A percentile compares a stretch with the other conserved stretches of the same genome.
Evolutionary conservation across 306 rosid genomes (phyloP).

Genomic region (Comarum palustre): DNA sequence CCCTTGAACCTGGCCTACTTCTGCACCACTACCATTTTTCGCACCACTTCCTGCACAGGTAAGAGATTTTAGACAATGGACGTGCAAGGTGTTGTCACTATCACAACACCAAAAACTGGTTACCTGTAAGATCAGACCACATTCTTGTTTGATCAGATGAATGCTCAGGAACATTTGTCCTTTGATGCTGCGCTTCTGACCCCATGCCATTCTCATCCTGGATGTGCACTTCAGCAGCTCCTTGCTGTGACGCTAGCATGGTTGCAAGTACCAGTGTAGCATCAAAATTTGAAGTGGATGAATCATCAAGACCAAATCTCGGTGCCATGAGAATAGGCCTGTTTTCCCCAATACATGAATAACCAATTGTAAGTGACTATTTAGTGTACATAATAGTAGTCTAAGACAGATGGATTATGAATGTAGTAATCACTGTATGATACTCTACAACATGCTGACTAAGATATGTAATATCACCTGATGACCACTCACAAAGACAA

Average conservation of each 20-base stretch:
- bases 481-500: not conserved
- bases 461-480: not conserved
- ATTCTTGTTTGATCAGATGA: constrained; percentile 89
- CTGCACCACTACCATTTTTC: constrained; percentile 45
- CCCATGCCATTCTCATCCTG: constrained; percentile 49
- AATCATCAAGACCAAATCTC: constrained; percentile 78
- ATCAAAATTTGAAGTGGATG: constrained; percentile 73
- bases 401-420: not conserved
- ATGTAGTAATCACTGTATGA: not conserved
- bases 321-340: constrained; percentile 97
- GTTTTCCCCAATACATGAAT: constrained; percentile 24
- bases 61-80: constrained; percentile 1
- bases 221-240: constrained; percentile 35
- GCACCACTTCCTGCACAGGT: constrained; percentile 55
- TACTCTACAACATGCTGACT: not conserved
- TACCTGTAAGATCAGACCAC: constrained; percentile 98
- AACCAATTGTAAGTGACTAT: not conserved
- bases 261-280: constrained; percentile 94
- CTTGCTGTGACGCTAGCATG: constrained; percentile 76
- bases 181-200: constrained; percentile 45
- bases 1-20: constrained; percentile 54
- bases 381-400: not conserved
- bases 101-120: constrained; percentile 8
- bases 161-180: constrained; percentile 59
- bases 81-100: constrained; percentile 8